phyloP scores from a whole-genome alignment of 495 filamentous ascomycete species.

The Penicillium malachiteum region DNA sequence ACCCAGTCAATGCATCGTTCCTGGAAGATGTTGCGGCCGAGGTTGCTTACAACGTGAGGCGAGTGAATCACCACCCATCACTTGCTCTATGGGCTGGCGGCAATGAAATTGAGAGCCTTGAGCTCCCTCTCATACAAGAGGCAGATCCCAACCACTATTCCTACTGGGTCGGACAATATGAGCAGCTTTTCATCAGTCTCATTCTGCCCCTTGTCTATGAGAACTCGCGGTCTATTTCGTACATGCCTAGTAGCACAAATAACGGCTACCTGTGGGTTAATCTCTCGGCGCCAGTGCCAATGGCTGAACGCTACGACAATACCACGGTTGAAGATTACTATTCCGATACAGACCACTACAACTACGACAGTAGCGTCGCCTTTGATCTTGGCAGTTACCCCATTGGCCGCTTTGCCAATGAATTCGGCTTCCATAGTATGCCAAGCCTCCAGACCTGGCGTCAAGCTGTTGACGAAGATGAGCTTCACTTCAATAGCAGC shows the following conservation, averaged over 20 bases:
- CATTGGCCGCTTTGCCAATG: slow-evolving; percentile 63
- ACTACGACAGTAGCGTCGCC: slow-evolving; percentile 56
- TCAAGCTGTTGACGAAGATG: slow-evolving; percentile 48
- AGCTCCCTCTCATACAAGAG: slow-evolving; percentile 45
- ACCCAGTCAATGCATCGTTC: slow-evolving; percentile 56
- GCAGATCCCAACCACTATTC: slow-evolving; percentile 46
- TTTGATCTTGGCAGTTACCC: slow-evolving; percentile 60
- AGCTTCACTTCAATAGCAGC: slow-evolving; percentile 61
- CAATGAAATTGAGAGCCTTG: slow-evolving; percentile 63
- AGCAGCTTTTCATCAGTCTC: slow-evolving; percentile 60
- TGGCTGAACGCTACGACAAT: slow-evolving; percentile 62
- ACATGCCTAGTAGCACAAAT: slow-evolving; percentile 66
- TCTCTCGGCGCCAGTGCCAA: slow-evolving; percentile 55
- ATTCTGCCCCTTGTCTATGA: slow-evolving; percentile 62
- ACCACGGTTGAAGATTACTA: slow-evolving; percentile 56
- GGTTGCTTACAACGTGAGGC: slow-evolving; percentile 60
- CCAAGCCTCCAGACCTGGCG: slow-evolving; percentile 62
- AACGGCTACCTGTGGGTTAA: slow-evolving; percentile 62
- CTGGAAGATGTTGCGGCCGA: slow-evolving; percentile 59
- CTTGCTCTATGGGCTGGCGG: slow-evolving; percentile 67
- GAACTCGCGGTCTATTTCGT: slow-evolving; percentile 64
- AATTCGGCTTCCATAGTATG: slow-evolving; percentile 70
- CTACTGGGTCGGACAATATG: slow-evolving; percentile 55
- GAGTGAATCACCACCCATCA: slow-evolving; percentile 66
- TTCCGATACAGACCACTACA: slow-evolving; percentile 69